Evolutionary conservation across 1,284 basidiomycete genomes (phyloP).

Genomic region (Leccinum fallax): DNA sequence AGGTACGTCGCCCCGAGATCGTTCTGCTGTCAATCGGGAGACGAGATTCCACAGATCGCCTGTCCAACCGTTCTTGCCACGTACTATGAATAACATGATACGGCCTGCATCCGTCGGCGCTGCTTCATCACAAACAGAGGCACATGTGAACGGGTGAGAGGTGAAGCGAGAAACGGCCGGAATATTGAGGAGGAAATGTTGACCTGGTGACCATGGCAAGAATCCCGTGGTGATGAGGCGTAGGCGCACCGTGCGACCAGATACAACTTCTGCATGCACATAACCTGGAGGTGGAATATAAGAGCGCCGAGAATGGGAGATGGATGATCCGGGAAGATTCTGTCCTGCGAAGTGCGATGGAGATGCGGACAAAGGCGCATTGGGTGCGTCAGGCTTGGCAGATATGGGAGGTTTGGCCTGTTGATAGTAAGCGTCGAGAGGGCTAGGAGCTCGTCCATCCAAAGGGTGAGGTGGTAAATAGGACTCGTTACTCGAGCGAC

Average conservation of each 20-base stretch:
- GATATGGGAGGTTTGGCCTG: constrained; percentile 8
- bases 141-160: constrained; percentile 84
- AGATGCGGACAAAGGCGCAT: background rate
- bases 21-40: constrained; percentile 40
- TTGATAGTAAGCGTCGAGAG: constrained; percentile 27
- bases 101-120: constrained; percentile 47
- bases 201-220: constrained; percentile 76
- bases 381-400: background rate
- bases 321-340: constrained; percentile 4
- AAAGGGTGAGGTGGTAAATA: background rate
- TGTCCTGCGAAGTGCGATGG: constrained; percentile 1
- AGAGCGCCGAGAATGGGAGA: background rate
- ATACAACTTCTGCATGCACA: constrained; percentile 77
- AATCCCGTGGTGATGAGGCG: constrained; percentile 65
- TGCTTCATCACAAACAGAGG: constrained; percentile 64
- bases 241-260: constrained; percentile 77
- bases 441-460: constrained; percentile 25
- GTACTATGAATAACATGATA: constrained; percentile 74
- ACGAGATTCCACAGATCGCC: constrained; percentile 67
- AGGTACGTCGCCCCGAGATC: constrained; percentile 32
- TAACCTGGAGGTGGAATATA: constrained; percentile 66
- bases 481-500: constrained; percentile 7
- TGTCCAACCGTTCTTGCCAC: constrained; percentile 79
- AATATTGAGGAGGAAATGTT: constrained; percentile 76
- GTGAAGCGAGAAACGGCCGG: constrained; percentile 70